phyloP scores from a whole-genome alignment of 495 filamentous ascomycete species.

The Trypethelium eluteriae region DNA sequence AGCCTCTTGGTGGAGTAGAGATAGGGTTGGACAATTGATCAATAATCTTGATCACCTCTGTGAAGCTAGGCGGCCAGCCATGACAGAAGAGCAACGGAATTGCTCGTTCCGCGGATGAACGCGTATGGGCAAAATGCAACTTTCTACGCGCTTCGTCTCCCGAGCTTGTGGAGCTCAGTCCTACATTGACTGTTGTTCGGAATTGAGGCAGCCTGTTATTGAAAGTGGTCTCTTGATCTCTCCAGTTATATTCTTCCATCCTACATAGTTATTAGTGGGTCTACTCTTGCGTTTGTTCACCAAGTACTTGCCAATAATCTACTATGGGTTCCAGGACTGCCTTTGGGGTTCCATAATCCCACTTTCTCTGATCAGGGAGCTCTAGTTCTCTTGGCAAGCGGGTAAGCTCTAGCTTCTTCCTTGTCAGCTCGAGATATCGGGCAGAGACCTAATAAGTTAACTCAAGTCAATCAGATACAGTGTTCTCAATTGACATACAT shows the following conservation, averaged over 20 bases:
- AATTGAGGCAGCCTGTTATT: constrained; percentile 54
- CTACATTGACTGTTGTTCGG: constrained; percentile 42
- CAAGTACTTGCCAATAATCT: constrained; percentile 31
- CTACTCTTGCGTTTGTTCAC: not conserved
- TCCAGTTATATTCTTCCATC: constrained; percentile 57
- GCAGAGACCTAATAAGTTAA: not conserved
- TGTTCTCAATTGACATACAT: constrained; percentile 1
- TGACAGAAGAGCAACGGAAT: constrained; percentile 37
- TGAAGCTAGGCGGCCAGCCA: constrained; percentile 34
- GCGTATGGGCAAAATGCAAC: constrained; percentile 37
- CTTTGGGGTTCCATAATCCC: constrained; percentile 35
- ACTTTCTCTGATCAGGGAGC: constrained; percentile 23
- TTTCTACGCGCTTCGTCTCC: constrained; percentile 21
- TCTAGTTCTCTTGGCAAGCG: constrained; percentile 31
- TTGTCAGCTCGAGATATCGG: constrained; percentile 37
- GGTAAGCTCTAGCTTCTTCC: constrained; percentile 36
- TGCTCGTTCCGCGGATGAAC: constrained; percentile 26
- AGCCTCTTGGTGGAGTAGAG: constrained; percentile 15
- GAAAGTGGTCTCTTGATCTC: constrained; percentile 46
- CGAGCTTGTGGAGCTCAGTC: not conserved
- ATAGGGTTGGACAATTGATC: constrained; percentile 32
- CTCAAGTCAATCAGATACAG: not conserved
- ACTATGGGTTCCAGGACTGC: constrained; percentile 32
- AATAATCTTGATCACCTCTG: constrained; percentile 32
- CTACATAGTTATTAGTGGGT: constrained; percentile 29